Percentiles rank a stretch among this genome's conserved stretches.
Conservation (phyloP, 805 yeast species). For the Starmera amethionina region DNA sequence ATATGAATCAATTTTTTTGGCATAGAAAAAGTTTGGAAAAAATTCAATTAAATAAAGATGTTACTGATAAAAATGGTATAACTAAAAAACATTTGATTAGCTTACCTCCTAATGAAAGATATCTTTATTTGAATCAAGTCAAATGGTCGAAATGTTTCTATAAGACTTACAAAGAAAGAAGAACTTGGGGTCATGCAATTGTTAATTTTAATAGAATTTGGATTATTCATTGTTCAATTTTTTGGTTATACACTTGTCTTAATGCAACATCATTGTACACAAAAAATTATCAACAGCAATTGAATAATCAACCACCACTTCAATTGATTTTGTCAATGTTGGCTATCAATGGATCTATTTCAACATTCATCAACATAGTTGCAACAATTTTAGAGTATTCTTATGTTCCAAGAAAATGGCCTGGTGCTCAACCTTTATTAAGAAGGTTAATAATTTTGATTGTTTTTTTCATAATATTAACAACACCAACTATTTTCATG, state of each 20-base stretch:
- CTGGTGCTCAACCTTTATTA: constrained; percentile 56
- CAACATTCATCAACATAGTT: constrained; percentile 43
- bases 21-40: constrained; percentile 57
- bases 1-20: constrained; percentile 85
- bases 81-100: constrained; percentile 30
- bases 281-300: constrained; percentile 36
- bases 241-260: constrained; percentile 68
- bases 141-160: constrained; percentile 60
- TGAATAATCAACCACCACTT: constrained; percentile 50
- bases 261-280: constrained; percentile 66
- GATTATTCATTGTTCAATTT: constrained; percentile 64
- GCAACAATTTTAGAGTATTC: constrained; percentile 47
- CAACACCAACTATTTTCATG: constrained; percentile 33
- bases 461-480: constrained; percentile 32
- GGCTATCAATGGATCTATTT: constrained; percentile 59
- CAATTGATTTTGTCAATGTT: constrained; percentile 47
- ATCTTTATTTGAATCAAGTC: constrained; percentile 39
- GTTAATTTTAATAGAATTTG: constrained; percentile 72
- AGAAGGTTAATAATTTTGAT: constrained; percentile 35
- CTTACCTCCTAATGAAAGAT: constrained; percentile 46
- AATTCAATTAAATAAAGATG: constrained; percentile 33
- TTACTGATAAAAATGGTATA: constrained; percentile 8
- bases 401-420: constrained; percentile 65
- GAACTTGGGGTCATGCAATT: constrained; percentile 70
- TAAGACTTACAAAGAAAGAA: constrained; percentile 65